Percentiles rank a stretch among this genome's conserved stretches.
phyloP scores from a whole-genome alignment of 129 eudicot species.

The Logfia minima region DNA sequence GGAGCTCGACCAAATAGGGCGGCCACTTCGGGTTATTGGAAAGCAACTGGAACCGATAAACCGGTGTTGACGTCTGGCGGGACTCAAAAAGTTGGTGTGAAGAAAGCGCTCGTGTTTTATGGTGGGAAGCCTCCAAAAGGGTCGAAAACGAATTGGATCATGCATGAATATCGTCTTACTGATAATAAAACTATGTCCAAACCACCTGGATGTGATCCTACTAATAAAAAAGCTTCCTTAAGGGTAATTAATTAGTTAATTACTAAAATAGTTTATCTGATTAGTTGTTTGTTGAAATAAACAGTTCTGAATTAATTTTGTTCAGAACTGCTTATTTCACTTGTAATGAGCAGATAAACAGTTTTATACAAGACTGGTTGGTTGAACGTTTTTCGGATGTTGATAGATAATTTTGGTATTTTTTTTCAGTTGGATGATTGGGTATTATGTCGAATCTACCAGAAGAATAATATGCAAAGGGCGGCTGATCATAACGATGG shows the following conservation, averaged over 20 bases:
- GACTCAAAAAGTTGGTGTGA: slow-evolving; percentile 87
- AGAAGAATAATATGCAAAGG: slow-evolving; percentile 66
- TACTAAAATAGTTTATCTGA: neutral
- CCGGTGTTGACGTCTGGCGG: slow-evolving; percentile 78
- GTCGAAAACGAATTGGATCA: slow-evolving; percentile 86
- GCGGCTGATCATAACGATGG: slow-evolving; percentile 71
- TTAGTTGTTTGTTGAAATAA: neutral
- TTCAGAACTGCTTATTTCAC: neutral
- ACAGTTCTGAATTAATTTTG: neutral
- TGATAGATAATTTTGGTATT: neutral
- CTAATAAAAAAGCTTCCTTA: slow-evolving; percentile 60
- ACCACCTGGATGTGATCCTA: slow-evolving; percentile 69
- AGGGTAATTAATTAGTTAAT: slow-evolving; percentile 44
- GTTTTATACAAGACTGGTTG: neutral
- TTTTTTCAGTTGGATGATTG: slow-evolving; percentile 81
- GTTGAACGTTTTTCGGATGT: neutral
- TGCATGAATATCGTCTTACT: slow-evolving; percentile 81
- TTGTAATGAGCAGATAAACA: too few relatives aligned
- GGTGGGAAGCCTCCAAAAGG: slow-evolving; percentile 96
- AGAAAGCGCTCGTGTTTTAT: slow-evolving; percentile 83
- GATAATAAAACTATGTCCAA: slow-evolving; percentile 56
- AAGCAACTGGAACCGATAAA: slow-evolving; percentile 90
- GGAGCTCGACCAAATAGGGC: slow-evolving; percentile 93
- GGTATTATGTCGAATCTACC: slow-evolving; percentile 94
- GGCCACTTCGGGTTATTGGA: slow-evolving; percentile 90